These are phyloP conservation scores for Rhodotorula sp. DNA, from an alignment of 1,284 basidiomycete genomes.

Conservation along the genomic window DNA sequence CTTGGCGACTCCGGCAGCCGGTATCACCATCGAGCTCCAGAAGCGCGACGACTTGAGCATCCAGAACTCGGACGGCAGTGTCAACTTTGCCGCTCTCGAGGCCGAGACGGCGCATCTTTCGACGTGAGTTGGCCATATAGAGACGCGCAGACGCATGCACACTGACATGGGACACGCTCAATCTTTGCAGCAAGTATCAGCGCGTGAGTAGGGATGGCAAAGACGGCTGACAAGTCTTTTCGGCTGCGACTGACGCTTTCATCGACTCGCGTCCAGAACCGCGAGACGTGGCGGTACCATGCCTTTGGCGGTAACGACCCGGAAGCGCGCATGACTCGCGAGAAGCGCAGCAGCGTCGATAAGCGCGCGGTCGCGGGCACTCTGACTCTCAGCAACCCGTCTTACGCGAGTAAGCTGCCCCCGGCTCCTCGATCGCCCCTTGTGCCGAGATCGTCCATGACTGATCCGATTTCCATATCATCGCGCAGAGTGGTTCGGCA, in stretches of 20 bases:
- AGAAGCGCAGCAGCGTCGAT: conserved; percentile 13
- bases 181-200: conserved; percentile 28
- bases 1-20: background rate
- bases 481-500: conserved; percentile 26
- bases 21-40: conserved; percentile 5
- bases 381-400: background rate
- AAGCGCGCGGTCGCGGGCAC: background rate
- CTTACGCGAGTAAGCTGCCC: background rate
- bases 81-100: conserved; percentile 12
- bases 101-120: conserved; percentile 1
- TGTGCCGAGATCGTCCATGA: background rate
- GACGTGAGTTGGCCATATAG: background rate
- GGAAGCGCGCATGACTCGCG: background rate
- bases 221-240: background rate
- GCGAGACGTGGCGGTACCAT: conserved; percentile 7
- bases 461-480: background rate
- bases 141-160: no score
- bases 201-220: conserved; percentile 2
- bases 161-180: background rate
- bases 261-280: background rate
- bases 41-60: conserved; percentile 19
- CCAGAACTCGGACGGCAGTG: conserved; percentile 17
- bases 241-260: background rate
- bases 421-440: no score
- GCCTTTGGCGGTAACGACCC: conserved; percentile 2